phyloP scores from a whole-genome alignment of 2,329 filamentous ascomycete genomes.

The Helicocarpus griseus region DNA sequence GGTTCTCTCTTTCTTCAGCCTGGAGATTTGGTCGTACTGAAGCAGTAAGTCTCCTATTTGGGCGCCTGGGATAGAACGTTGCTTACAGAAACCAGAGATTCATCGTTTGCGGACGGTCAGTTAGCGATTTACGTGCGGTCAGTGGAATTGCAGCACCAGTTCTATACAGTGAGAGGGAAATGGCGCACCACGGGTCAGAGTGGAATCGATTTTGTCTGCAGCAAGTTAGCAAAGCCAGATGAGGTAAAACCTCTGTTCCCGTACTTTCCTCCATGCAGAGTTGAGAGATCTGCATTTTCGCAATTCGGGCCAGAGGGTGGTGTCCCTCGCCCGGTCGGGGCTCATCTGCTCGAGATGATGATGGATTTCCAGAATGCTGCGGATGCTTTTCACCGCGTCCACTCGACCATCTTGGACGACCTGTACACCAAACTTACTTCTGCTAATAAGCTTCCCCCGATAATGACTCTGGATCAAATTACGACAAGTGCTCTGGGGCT shows the following conservation, averaged over 20 bases:
- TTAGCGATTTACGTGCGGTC: slow-evolving; percentile 34
- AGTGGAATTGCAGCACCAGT: slow-evolving; percentile 32
- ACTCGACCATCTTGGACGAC: slow-evolving; percentile 25
- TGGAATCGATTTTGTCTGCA: slow-evolving; percentile 40
- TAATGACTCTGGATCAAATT: slow-evolving; percentile 29
- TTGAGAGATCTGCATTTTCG: slow-evolving; percentile 20
- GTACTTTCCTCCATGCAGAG: slow-evolving; percentile 37
- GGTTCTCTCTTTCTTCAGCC: slow-evolving; percentile 26
- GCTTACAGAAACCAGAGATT: slow-evolving; percentile 9
- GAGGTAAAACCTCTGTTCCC: slow-evolving; percentile 39
- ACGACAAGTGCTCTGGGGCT: slow-evolving; percentile 25
- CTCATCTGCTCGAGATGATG: slow-evolving; percentile 26
- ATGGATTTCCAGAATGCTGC: slow-evolving; percentile 25
- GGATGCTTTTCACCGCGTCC: slow-evolving; percentile 24
- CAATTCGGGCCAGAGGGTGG: slow-evolving; percentile 32
- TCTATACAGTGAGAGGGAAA: slow-evolving; percentile 34
- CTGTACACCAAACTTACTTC: slow-evolving; percentile 31
- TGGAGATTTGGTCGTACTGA: slow-evolving; percentile 32
- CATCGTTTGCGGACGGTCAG: slow-evolving; percentile 16
- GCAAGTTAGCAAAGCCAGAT: slow-evolving; percentile 37
- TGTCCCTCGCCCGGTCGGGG: slow-evolving; percentile 29
- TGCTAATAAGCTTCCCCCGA: slow-evolving; percentile 24
- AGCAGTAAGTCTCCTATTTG: slow-evolving; percentile 18
- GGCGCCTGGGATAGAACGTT: slow-evolving; percentile 12
- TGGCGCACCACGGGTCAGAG: slow-evolving; percentile 30